Evolutionary conservation across 495 filamentous ascomycete genomes (phyloP), one percentile per base, ranked within the genome.

Genomic region (Choiromyces venosus): DNA sequence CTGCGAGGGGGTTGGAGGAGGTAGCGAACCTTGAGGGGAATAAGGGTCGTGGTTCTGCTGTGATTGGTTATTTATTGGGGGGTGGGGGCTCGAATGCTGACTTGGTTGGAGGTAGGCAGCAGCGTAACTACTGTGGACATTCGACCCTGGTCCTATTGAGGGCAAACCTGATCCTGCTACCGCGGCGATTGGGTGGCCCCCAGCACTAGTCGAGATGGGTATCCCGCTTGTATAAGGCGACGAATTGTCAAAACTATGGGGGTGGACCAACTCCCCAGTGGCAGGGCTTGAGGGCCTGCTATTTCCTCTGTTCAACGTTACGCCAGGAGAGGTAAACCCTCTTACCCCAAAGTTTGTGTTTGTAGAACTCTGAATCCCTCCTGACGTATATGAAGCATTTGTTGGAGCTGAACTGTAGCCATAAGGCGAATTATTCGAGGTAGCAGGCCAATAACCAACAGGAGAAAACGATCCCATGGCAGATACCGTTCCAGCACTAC

Each of bases 21-120:
- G 79, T 56, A 74, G 37, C 21, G 77, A 76, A 67, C 69, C 66
- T 37, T 77, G 74, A 14, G 79, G 76, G 64, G 79, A 79, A 73
- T 81, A 81, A 25, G 71, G 71, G 44, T 81, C 76, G 44, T 81
- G 79, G 29, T 33, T 37, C 40, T 76, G 70, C 65, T 79, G 79
- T 36, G 76, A 66, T 56, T 81, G 79, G 56, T 66, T 79, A 78
- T 76, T 79, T 78, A 81, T 77, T 66, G 79, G 72, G 19, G 80
- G 73, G 37, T 81, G 42, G 66, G 75, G 37, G 19, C 52, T 69
- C 25, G 52, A 29, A 29, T 61, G 52, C 40, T 72, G 56, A 69
- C 42, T 67, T 38, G 44, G 78, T n/a, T 75, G 77, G 19, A 74
- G 66, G 72, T 77, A 81, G 39, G 67, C 71, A 66, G 71, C 70